phyloP scores from a whole-genome alignment of 352 stramenopile genomes.

The Poterioochromonas sp. region DNA sequence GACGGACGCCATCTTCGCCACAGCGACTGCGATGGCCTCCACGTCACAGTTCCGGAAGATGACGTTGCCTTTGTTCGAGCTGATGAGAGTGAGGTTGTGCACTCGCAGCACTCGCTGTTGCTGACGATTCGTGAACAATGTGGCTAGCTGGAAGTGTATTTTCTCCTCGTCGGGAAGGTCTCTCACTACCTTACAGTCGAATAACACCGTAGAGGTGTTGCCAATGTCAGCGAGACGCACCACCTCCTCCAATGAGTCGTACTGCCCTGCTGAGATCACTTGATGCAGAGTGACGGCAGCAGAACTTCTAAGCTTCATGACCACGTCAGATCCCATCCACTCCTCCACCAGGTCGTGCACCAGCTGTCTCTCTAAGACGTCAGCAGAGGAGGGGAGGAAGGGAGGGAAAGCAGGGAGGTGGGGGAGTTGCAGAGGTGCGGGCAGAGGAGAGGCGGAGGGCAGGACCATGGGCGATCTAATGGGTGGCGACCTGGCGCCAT shows the following conservation, averaged over 20 bases:
- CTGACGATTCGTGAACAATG: neutral
- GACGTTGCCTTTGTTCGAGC: neutral
- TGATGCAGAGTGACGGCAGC: neutral
- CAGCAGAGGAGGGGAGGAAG: too few relatives aligned
- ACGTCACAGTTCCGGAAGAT: conserved; percentile 18
- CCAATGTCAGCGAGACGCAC: neutral
- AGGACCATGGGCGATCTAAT: too few relatives aligned
- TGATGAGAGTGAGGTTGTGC: neutral
- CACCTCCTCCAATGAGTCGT: neutral
- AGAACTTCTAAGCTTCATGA: neutral
- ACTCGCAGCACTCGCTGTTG: neutral
- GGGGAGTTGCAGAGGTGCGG: too few relatives aligned
- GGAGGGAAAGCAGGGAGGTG: too few relatives aligned
- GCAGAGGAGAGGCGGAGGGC: too few relatives aligned
- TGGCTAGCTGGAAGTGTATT: conserved; percentile 5
- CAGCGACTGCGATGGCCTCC: neutral
- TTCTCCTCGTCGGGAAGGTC: neutral
- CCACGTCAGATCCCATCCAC: neutral
- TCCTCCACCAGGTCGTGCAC: neutral
- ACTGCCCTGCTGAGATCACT: neutral
- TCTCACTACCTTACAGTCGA: neutral
- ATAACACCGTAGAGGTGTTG: neutral
- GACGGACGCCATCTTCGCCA: neutral
- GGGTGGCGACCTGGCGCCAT: too few relatives aligned
- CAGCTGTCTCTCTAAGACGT: conserved; percentile 4